Base-by-base conservation (phyloP, 2,329 filamentous ascomycete genomes). In the Pestalotiopsis fici region DNA sequence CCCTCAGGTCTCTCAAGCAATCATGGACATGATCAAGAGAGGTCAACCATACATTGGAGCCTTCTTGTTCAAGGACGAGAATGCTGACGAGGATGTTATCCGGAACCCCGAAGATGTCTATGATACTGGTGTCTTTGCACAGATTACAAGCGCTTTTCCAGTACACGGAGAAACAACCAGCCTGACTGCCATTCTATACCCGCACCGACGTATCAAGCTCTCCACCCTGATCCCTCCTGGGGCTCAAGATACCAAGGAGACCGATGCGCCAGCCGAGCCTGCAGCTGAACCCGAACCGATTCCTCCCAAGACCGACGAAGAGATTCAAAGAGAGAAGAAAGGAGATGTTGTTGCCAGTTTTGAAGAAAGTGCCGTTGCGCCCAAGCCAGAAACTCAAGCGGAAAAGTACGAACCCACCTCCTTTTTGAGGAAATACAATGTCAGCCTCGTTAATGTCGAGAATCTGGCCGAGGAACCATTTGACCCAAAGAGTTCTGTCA, bases 261-360 rank as follows among this genome's bases (percentile, higher is more conserved):
- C 81, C 13, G 85, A 87, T 35, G 70, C 81, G 25, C 86, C 88
- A 68, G 71, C 83, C 13, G 81, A 86, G 15, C 67, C 75, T 6
- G 78, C 83, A 12, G 87, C 88, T 2, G 89, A 92, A 65, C 86
- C 87, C 9, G 89, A 92, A 65, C 86, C 87, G 7, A 88, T 91
- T 70, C 86, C 88, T 2, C 74, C 82, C 35, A 89, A 90, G 74
- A 73, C 79, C 0, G 85, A 88, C 65, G 87, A 89, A 66, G 86
- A 88, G 43, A 69, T 80, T 5, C 73, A 81, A 37, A 79, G 82
- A 39, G 91, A 95, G 70, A 93, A 92, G 80, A 93, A 94, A 79
- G 96, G 95, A 3, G 96, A 98, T 78, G 94, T 98, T 7, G 95
- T 98, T 54, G 95, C 96, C 1, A 98, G 95, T 82, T 98, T 99